Conservation (phyloP, 2,329 filamentous ascomycete species). For the Monosporascus sp. region DNA sequence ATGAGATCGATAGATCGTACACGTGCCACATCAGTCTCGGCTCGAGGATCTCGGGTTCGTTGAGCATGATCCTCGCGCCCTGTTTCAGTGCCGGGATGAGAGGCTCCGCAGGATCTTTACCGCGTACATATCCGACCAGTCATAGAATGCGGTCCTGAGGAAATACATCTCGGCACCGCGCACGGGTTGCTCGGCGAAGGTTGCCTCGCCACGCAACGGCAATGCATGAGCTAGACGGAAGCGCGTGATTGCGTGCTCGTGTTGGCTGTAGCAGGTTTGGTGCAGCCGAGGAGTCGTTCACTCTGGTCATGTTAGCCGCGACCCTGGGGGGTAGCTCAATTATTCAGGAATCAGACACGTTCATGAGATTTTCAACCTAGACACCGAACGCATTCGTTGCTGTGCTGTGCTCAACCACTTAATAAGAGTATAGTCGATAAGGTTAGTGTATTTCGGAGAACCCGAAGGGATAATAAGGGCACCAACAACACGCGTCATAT, state of each 20-base stretch:
- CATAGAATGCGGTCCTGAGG: slow-evolving; percentile 39
- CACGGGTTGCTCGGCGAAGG: slow-evolving; percentile 30
- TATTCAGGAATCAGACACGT: slow-evolving; percentile 2
- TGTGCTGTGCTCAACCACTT: no score
- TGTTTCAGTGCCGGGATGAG: slow-evolving; percentile 34
- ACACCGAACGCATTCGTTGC: no score
- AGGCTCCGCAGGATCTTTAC: slow-evolving; percentile 29
- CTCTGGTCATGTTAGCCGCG: slow-evolving; percentile 12
- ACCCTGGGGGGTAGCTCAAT: slow-evolving; percentile 7
- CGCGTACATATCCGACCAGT: slow-evolving; percentile 37
- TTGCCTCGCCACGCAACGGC: slow-evolving; percentile 9
- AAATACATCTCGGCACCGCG: slow-evolving; percentile 35
- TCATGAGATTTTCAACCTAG: no score
- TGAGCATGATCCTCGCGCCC: slow-evolving; percentile 29
- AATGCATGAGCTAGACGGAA: slow-evolving; percentile 8
- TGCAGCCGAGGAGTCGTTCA: slow-evolving; percentile 10
- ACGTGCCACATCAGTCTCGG: background rate
- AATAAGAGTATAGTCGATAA: no score
- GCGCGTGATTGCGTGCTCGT: slow-evolving; percentile 1
- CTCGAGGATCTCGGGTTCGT: slow-evolving; percentile 4
- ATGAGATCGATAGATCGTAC: slow-evolving; percentile 1
- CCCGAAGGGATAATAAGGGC: no score
- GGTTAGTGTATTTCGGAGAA: no score
- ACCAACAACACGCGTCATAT: no score
- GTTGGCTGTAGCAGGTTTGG: slow-evolving; percentile 7